These are phyloP conservation scores for Mrakia blollopis DNA, from an alignment of 768 basidiomycete species.

Conservation along the genomic window DNA sequence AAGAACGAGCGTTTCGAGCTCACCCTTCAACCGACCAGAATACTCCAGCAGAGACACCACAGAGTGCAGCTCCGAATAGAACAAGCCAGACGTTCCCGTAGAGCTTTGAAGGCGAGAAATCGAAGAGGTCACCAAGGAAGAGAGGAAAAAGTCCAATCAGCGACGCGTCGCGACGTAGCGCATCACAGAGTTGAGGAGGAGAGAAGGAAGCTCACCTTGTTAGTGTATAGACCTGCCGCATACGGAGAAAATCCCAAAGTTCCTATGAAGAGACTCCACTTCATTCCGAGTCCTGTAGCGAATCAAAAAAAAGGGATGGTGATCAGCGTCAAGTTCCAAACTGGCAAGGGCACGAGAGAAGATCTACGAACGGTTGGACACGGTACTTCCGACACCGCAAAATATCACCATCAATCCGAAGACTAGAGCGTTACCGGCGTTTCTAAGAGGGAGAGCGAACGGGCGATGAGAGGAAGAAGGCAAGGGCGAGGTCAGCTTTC, in stretches of 20 bases:
- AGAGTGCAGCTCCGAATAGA: slow-evolving; percentile 36
- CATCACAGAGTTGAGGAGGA: neutral
- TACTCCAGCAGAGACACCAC: slow-evolving; percentile 40
- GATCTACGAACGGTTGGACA: neutral
- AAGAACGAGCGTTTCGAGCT: neutral
- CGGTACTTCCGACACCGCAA: neutral
- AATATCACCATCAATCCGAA: slow-evolving; percentile 25
- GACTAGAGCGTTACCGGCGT: neutral
- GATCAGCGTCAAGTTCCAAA: neutral
- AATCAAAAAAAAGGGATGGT: neutral
- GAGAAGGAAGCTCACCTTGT: slow-evolving; percentile 30
- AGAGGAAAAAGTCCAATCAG: neutral
- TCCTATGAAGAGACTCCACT: neutral
- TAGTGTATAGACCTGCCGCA: slow-evolving; percentile 40
- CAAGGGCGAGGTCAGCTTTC: too few relatives aligned
- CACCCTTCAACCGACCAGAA: slow-evolving; percentile 35
- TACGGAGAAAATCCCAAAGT: slow-evolving; percentile 26
- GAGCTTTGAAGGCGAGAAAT: too few relatives aligned
- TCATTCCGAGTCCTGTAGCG: neutral
- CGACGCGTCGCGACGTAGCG: neutral
- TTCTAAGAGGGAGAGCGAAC: neutral
- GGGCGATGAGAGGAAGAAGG: too few relatives aligned
- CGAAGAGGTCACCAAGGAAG: too few relatives aligned
- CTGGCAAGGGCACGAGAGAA: too few relatives aligned
- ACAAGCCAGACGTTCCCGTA: slow-evolving; percentile 39